Base-by-base conservation (phyloP, 371 early-diverging fungal genomes). In the Umbelopsis sp. region DNA sequence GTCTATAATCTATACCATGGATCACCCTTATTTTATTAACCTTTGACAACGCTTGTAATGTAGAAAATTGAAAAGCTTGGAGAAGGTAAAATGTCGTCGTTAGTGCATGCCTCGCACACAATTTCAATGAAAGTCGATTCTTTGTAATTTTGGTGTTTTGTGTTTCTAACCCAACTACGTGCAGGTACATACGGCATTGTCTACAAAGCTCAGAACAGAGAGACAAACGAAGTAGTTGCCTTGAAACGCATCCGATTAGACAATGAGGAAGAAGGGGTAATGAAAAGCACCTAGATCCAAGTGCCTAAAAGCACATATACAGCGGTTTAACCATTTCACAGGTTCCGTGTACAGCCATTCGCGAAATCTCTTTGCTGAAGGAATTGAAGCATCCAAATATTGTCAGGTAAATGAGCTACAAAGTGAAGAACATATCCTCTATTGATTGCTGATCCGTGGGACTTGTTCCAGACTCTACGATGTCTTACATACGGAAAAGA, bases 351-450 rank as follows among this genome's bases (percentile, higher is more conserved):
- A 95, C 96, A 52, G 96, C 99, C 9, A 92, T 99, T 72, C 87
- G 99, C 69, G 99, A 99, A 81, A 99, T 99, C 72, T 94, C 98
- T 44, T 84, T 99, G 32, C 82, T 99, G 65, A 97, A 96, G 78
- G 94, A 92, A 70, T 82, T 99, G 20, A 89, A 92, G 64, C 99
- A 99, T 80, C 89, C 88, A 62, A 99, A 99, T 80, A 96, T 99
- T 73, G 92, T 99, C 45, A 84, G 86, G 91, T 90, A 77, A 66
- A 44, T 48, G 16, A 12, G 48, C 16, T 48, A 48, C 10, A 12
- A 50, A 25, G 25, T 29, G 50, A 41, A 1, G 5, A 41, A 41
- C 7, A 2, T 41, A 41, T 41, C 41, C 41, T 41, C 7, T 7
- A 41, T 22, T 69, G 25, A 41, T 14, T 65, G 14, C 46, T 63